These are phyloP conservation scores for Ramalina peruviana DNA, from an alignment of 495 filamentous ascomycete genomes.

Conservation along the genomic window DNA sequence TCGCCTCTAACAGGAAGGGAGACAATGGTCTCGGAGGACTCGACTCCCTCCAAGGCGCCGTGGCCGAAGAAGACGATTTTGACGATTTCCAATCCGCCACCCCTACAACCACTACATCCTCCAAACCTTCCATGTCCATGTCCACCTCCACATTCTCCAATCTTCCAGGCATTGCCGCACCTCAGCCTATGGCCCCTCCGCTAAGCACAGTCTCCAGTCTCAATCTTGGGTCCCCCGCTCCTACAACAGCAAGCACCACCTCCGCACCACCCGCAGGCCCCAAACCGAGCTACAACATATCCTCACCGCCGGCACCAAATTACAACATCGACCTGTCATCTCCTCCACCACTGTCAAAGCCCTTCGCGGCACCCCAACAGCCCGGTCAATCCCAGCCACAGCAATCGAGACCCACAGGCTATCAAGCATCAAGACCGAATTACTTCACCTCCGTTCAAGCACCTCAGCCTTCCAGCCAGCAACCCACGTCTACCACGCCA, in stretches of 20 bases:
- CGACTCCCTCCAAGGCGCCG: slow-evolving; percentile 34
- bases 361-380: slow-evolving; percentile 13
- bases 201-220: slow-evolving; percentile 67
- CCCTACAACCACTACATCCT: slow-evolving; percentile 36
- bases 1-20: slow-evolving; percentile 35
- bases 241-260: slow-evolving; percentile 29
- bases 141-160: slow-evolving; percentile 46
- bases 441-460: slow-evolving; percentile 78
- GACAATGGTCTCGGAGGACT: slow-evolving; percentile 18
- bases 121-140: slow-evolving; percentile 31
- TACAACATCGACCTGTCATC: slow-evolving; percentile 38
- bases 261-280: slow-evolving; percentile 25
- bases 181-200: slow-evolving; percentile 70
- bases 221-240: slow-evolving; percentile 63
- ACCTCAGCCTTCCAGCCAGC: slow-evolving; percentile 21
- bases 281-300: slow-evolving; percentile 17
- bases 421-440: slow-evolving; percentile 70
- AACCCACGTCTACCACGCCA: slow-evolving; percentile 12
- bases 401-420: slow-evolving; percentile 47
- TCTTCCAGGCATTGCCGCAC: slow-evolving; percentile 53
- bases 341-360: slow-evolving; percentile 31
- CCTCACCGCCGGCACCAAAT: slow-evolving; percentile 38
- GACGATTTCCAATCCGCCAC: slow-evolving; percentile 96
- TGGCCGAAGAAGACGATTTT: slow-evolving; percentile 81
- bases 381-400: slow-evolving; percentile 25